Evolutionary conservation across 345 rosid genomes (phyloP).

Genomic region (Eucalyptus caleyi): DNA sequence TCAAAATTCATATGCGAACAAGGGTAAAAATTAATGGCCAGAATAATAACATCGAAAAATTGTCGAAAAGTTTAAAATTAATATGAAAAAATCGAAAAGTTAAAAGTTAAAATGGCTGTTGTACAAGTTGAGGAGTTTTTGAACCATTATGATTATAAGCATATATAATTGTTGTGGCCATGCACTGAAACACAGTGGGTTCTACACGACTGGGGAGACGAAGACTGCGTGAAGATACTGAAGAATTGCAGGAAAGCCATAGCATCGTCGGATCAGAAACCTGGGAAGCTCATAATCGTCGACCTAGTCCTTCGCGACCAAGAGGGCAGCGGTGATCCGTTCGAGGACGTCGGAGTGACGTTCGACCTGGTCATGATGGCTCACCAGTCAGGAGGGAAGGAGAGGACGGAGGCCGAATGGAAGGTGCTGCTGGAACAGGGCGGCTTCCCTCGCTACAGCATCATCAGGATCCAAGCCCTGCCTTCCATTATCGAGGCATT

Average conservation of each 20-base stretch:
- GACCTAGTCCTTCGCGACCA: not conserved
- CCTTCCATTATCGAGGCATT: conserved; percentile 15
- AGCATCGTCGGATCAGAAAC: not conserved
- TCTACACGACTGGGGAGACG: conserved; percentile 16
- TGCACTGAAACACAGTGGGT: not conserved
- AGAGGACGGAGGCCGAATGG: conserved; percentile 18
- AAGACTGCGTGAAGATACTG: conserved; percentile 6
- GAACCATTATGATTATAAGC: not conserved
- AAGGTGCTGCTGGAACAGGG: conserved; percentile 8
- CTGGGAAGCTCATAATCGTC: conserved; percentile 6
- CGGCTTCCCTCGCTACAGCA: conserved; percentile 14
- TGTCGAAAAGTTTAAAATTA: not conserved
- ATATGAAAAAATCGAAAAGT: not conserved
- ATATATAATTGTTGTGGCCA: too few relatives aligned
- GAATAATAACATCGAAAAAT: not conserved
- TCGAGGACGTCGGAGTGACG: not conserved
- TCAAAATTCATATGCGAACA: not conserved
- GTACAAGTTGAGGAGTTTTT: accelerated
- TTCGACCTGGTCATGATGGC: conserved; percentile 18
- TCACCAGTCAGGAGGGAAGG: not conserved
- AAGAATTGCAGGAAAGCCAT: conserved; percentile 9
- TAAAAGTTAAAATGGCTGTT: not conserved
- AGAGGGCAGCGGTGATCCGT: not conserved
- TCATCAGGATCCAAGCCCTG: conserved; percentile 4
- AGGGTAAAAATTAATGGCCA: not conserved